Base-by-base conservation (phyloP, 2,329 filamentous ascomycete genomes). In the Colletotrichum endophyticum region DNA sequence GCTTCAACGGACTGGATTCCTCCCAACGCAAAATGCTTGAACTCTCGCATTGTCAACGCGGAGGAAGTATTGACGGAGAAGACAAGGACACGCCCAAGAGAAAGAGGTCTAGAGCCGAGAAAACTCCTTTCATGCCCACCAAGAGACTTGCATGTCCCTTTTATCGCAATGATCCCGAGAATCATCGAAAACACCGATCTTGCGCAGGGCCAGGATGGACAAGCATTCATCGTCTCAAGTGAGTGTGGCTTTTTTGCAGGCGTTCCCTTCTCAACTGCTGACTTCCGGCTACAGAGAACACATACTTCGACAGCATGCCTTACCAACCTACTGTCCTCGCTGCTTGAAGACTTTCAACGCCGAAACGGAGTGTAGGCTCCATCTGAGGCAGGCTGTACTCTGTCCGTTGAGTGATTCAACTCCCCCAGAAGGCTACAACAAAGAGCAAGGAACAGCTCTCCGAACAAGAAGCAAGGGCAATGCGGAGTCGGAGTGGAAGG, bases 361-460 rank as follows among this genome's bases (percentile, higher is more conserved):
- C 0, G 39, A 44, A n/a, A 11, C 5, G 0, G 39, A 44, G 2
- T 44, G 5, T 3, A 44, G 6, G 0, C 8, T 6, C 3, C 39
- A 44, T 0, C 5, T 44, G 0, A 44, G 39, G 1, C 19, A 44
- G 8, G 3, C 5, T 9, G 5, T 1, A 0, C 5, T 6, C 1
- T 44, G 39, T 0, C 19, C 8, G 2, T 0, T 44, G 9, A n/a
- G 6, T 1, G 44, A 49, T 22, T 6, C 19, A 1, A 22, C 2
- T 7, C 44, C 19, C 5, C 44, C 44, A 6, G 44, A 22, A 4
- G 44, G 44, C 19, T 49, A 7, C 44, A 12, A 49, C 6, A 49
- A 49, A 22, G 44, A 22, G 19, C 44, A 49, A 49, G 44, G 2
- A 3, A 3, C 44, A 2, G 19, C 44, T 2, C 44, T 49, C 19